Conservation (phyloP, 2,329 filamentous ascomycete species). For the Colletotrichum caudatum region DNA sequence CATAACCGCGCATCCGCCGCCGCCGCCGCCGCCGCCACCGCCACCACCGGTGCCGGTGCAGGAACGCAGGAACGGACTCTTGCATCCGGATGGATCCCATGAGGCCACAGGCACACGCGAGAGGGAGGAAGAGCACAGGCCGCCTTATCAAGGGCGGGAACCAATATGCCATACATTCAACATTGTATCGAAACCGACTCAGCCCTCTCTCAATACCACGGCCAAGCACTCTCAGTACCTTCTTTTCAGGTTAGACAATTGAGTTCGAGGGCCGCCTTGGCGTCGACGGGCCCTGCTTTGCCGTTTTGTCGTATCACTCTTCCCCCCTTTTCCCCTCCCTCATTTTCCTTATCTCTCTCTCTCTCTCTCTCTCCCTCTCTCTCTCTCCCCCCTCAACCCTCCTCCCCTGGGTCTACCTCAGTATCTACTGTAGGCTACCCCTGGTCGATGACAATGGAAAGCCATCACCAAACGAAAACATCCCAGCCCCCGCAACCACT, state of each 20-base stretch:
- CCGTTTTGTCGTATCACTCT: not conserved
- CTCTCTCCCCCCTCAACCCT: not conserved
- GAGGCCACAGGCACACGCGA: not conserved
- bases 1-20: conserved; percentile 15
- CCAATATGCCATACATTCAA: conserved; percentile 31
- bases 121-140: conserved; percentile 16
- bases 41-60: conserved; percentile 22
- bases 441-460: conserved; percentile 26
- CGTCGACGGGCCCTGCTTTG: conserved; percentile 7
- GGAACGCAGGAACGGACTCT: conserved; percentile 36
- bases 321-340: not conserved
- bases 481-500: not conserved
- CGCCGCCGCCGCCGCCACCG: conserved; percentile 7
- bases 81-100: conserved; percentile 11
- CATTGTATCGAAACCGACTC: conserved; percentile 34
- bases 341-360: too few species aligned
- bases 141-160: conserved; percentile 6
- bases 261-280: conserved; percentile 30
- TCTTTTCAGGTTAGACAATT: conserved; percentile 23
- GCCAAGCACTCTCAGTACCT: conserved; percentile 9
- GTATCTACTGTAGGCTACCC: conserved; percentile 5
- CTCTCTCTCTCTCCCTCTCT: too few species aligned
- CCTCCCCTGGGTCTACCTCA: conserved; percentile 7
- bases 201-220: conserved; percentile 21
- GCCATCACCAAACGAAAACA: conserved; percentile 30